Conservation (phyloP, 2,329 filamentous ascomycete species). For the Aspergillus amoenus region DNA sequence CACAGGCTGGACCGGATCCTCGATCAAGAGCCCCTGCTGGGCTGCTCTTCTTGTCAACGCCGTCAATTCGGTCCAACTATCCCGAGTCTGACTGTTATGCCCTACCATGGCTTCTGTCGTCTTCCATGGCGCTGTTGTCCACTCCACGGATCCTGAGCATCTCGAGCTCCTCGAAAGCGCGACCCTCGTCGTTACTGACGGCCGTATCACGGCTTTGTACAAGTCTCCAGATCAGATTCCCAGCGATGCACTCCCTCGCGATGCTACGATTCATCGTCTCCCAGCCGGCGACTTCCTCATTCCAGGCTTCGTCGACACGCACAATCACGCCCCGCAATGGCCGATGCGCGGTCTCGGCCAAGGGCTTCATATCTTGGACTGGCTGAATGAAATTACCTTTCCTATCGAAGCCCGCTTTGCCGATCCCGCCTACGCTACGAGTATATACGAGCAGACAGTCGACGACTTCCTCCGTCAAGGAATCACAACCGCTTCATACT, state of each 20-base stretch:
- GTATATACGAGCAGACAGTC: slow-evolving; percentile 55
- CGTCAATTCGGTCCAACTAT: too few species aligned
- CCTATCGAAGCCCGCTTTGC: slow-evolving; percentile 62
- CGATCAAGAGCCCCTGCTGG: too few species aligned
- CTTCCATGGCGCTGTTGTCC: slow-evolving; percentile 38
- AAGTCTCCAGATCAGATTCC: slow-evolving; percentile 22
- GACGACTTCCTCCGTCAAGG: slow-evolving; percentile 59
- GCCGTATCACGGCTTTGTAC: slow-evolving; percentile 31
- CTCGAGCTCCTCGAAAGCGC: slow-evolving; percentile 34
- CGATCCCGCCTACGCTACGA: slow-evolving; percentile 53
- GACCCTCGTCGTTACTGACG: slow-evolving; percentile 31
- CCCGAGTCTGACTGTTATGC: background rate
- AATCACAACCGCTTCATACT: slow-evolving; percentile 39
- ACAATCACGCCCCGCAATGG: slow-evolving; percentile 65
- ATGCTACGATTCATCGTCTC: slow-evolving; percentile 30
- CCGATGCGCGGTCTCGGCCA: slow-evolving; percentile 47
- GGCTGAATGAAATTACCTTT: slow-evolving; percentile 65
- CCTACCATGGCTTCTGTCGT: background rate
- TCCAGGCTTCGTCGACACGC: slow-evolving; percentile 58
- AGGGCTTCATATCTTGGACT: slow-evolving; percentile 52
- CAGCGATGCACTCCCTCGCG: slow-evolving; percentile 24
- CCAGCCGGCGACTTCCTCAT: slow-evolving; percentile 30
- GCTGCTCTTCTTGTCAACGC: too few species aligned
- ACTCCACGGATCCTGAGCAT: slow-evolving; percentile 22
- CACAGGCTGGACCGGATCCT: too few species aligned